Base-by-base conservation (phyloP, 139 green algal genomes). In the Nannochloris sp. region DNA sequence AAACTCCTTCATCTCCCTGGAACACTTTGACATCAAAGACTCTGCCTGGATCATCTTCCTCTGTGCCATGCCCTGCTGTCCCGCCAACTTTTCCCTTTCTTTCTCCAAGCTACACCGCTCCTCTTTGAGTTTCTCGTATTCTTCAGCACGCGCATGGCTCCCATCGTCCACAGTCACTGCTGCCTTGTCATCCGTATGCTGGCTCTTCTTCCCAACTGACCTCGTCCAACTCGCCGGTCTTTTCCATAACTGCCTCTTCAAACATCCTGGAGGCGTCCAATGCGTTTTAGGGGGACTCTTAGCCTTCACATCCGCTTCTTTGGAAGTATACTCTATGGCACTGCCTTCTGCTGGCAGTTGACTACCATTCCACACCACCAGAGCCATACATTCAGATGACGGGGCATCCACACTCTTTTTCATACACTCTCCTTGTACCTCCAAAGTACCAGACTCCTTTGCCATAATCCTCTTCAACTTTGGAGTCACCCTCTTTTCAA, bases 1-100 rank as follows among this genome's bases (percentile, higher is more conserved):
- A 61, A 77, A 88, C 0, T 81, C 72, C 25, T 58, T 40, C 4
- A 78, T 73, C 58, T 94, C 79, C 45, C 79, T 57, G 49, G 87
- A 77, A 43, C 91, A 51, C 23, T 67, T 65, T 11, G 33, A 40
- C 33, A 40, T 40, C 33, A 40, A 12, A 8, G 33, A 40, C 33
- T 40, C 33, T 40, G 33, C 30, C 26, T 29, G 58, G 30, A 37
- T 65, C 36, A 51, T 33, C 51, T 58, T 58, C 49, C 49, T 58
- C 31, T 62, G 64, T 43, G 5, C 53, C 48, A 49, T 10, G 49
- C 62, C 51, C 37, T 64, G 69, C 8, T 73, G 30, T 40, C 23
- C 33, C 33, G 33, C 33, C 33, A 40, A 13, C 33, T 40, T 40
- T 40, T 40, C 33, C 11, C 33, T 40, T 40, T 40, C 33, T 8